Evolutionary conservation across 306 rosid species (phyloP), one percentile per base, ranked within the genome.

Genomic region (Citrullus mucosospermus): DNA sequence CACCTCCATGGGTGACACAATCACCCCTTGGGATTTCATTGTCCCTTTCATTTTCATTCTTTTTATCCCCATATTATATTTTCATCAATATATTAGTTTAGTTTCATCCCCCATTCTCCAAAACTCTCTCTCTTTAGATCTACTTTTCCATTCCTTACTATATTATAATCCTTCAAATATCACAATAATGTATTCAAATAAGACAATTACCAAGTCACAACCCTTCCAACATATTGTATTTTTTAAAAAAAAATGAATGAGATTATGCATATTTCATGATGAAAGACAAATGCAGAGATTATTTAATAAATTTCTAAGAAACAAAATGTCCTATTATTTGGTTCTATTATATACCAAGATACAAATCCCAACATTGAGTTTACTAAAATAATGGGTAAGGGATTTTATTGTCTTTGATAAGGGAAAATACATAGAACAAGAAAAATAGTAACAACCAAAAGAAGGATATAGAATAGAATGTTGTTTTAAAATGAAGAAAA

Each of bases 11-110:
- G 69, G 82, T 46, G 82, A 85, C 85, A 57, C 79, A 46, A 77
- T 16, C 79, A 85, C 75, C 89, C 74, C 62, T 65, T 73, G 54
- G 56, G 82, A 84, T 85, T 78, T 81, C 81, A 18, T 80, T 58
- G 72, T 80, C 65, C 71, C 79, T 76, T 68, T 68, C 75, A 69
- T 44, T 55, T 53, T 53, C 57, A 4, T 53, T 39, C 17, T 51
- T 53, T 25, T 22, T 61, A 16, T 34, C 17, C 38, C 12, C 8
- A 32, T 30, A 41, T 61, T 61, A 25, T 28, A 61, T 61, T 30
- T 46, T 48, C 39, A 71, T 0, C 15, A 68, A 43, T 20, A 72
- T 28, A 25, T 28, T 15, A 30, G 0, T 73, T 72, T 28, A 72
- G 11, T 72, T 72, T 50, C 39, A 70, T 46, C 38, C 58, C 75